phyloP scores from a whole-genome alignment of 2,329 filamentous ascomycete species.

The Pseudocercospora pini-densiflorae region DNA sequence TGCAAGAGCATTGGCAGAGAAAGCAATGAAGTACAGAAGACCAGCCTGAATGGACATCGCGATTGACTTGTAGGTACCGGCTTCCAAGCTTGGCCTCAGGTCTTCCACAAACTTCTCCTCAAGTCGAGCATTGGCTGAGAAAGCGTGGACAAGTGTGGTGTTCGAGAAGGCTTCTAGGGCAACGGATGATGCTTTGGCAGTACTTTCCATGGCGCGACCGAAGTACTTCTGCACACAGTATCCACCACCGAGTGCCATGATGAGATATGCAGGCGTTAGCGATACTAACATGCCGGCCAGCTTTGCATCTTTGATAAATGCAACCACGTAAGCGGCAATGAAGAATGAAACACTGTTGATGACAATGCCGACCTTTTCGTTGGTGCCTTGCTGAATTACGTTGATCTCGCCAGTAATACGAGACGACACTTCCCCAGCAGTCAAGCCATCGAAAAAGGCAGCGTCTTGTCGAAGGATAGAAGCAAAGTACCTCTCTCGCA shows the following conservation, averaged over 20 bases:
- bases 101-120: conserved; percentile 63
- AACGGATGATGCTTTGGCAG: conserved; percentile 64
- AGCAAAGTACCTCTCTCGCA: conserved; percentile 65
- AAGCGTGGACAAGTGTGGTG: conserved; percentile 47
- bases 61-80: conserved; percentile 63
- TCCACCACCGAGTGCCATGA: conserved; percentile 62
- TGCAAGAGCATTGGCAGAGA: conserved; percentile 68
- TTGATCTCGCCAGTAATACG: conserved; percentile 69
- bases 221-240: conserved; percentile 59
- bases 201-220: conserved; percentile 55
- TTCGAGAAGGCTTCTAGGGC: conserved; percentile 66
- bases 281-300: conserved; percentile 69
- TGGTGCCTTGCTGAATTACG: conserved; percentile 69
- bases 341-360: conserved; percentile 68
- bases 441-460: conserved; percentile 66
- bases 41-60: conserved; percentile 64
- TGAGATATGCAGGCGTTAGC: conserved; percentile 64
- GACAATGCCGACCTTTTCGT: conserved; percentile 71
- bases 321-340: conserved; percentile 68
- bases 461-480: conserved; percentile 65
- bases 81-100: conserved; percentile 55
- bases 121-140: conserved; percentile 62
- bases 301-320: conserved; percentile 66
- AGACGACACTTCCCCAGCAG: conserved; percentile 66
- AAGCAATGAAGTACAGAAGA: conserved; percentile 69